Evolutionary conservation across 2,329 filamentous ascomycete species (phyloP), one percentile per base, ranked within the genome.

Genomic region (Microcyclospora pomicola): DNA sequence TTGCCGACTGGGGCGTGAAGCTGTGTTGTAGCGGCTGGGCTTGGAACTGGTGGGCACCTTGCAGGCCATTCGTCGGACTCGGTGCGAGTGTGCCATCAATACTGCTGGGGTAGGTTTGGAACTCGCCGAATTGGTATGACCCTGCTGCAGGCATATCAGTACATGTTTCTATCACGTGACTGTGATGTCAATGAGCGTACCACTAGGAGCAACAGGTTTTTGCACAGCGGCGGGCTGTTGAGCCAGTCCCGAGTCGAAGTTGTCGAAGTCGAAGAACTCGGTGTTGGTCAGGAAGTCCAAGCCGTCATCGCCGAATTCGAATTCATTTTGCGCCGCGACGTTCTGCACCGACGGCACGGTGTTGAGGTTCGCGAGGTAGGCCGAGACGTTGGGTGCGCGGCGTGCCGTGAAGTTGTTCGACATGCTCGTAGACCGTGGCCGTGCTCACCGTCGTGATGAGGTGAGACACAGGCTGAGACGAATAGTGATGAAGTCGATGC

Each of bases 291-390:
- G 70, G 15, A 69, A 61, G 1, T 66, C 60, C 13, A 80, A 67
- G 31, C 67, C 62, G 2, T 59, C 55, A 39, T 56, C 54, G 50
- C 71, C 71, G 59, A 78, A 72, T 36, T 68, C 62, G 38, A 80
- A 74, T 43, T 78, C 70, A 41, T 69, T 63, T 41, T 69, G 64
- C 31, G 61, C 56, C 19, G 71, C 57, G 15, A 67, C 72, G 43
- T 79, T 69, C 38, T 80, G 73, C 50, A 77, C 75, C 43, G 77
- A 67, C 2, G 72, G 72, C 39, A 80, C 67, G 33, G 72, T 74
- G 67, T 94, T 94, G 53, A 95, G 70, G 50, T 87, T 81, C 53
- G 83, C 80, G 48, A 95, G 72, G 66, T 91, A 93, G 56, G 86
- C 80, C 55, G 85, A 86, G 63, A 94, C 82, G 61, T 93, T 93